Evolutionary conservation across 306 rosid species (phyloP), one percentile per base, ranked within the genome.

Genomic region (Senna tora): DNA sequence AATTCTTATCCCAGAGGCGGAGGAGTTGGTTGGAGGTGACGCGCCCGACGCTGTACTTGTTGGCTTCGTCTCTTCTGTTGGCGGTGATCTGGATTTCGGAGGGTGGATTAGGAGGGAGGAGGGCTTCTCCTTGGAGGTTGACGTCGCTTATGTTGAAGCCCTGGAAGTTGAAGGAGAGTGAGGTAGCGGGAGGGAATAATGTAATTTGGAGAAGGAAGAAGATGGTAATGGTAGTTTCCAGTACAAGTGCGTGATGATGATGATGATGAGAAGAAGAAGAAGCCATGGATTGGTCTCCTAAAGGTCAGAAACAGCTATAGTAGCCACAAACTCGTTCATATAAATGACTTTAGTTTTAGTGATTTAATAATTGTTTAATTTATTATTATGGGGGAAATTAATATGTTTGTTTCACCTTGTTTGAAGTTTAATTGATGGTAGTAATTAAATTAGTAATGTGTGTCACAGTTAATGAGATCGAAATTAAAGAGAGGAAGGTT

Each of bases 1-100:
- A 57, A 14, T 14, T 34, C 32, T 9, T 42, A 28, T 86, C 78
- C 91, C 86, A 86, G 1, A 89, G 79, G 9, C 19, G 85, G 75
- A 89, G 39, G 39, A 5, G 39, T 36, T 36, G 39, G 25, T n/a
- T 33, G 41, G 75, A 64, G 2, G 75, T 75, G 46, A 79, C 89
- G 28, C 84, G 59, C 8, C 89, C 89, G 0, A 76, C 72, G 41
- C 78, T 74, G 25, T 78, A 72, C 1, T 59, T 60, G 53, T 68
- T 41, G 64, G 9, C 36, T 11, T 1, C 49, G 20, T 58, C 41
- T 5, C 13, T 62, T 36, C 61, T 9, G 56, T 68, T 73, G 11
- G 67, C 9, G 1, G 82, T 71, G 69, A 86, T 4, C 34, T 81
- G 79, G 51, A 86, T 78, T 2, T 32, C 65, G 33, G 50, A 61